phyloP scores from a whole-genome alignment of 768 basidiomycete genomes.

The Pisolithus albus region DNA sequence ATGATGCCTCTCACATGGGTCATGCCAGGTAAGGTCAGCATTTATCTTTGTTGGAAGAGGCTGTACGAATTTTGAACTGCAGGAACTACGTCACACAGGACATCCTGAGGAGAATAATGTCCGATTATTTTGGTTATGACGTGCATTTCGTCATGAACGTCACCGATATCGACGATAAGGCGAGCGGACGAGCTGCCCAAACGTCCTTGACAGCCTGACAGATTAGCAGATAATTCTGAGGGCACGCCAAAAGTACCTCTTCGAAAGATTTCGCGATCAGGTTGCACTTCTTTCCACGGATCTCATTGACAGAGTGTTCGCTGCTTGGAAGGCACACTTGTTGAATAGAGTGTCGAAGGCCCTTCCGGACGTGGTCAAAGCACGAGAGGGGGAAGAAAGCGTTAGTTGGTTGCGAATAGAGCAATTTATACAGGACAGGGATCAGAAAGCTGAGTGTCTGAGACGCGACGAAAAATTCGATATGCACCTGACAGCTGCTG shows the following conservation, averaged over 20 bases:
- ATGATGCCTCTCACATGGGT: slow-evolving; percentile 97
- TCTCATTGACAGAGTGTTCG: slow-evolving; percentile 49
- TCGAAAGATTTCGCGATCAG: slow-evolving; percentile 54
- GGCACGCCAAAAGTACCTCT: slow-evolving; percentile 72
- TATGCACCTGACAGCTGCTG: slow-evolving; percentile 78
- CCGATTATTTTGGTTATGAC: slow-evolving; percentile 95
- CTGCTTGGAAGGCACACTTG: slow-evolving; percentile 64
- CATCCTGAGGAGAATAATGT: slow-evolving; percentile 79
- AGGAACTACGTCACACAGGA: slow-evolving; percentile 98
- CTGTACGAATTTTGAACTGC: slow-evolving; percentile 3
- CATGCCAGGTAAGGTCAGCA: slow-evolving; percentile 72
- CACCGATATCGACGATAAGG: slow-evolving; percentile 99
- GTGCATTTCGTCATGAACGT: slow-evolving; percentile 99
- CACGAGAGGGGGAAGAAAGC: slow-evolving; percentile 43
- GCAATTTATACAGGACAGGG: slow-evolving; percentile 42
- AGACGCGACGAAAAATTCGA: slow-evolving; percentile 87
- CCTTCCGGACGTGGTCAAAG: slow-evolving; percentile 45
- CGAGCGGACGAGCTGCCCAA: slow-evolving; percentile 23
- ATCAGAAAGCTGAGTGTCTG: slow-evolving; percentile 66
- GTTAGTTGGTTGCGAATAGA: slow-evolving; percentile 49
- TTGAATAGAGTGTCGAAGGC: slow-evolving; percentile 57
- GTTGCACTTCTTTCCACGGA: slow-evolving; percentile 47
- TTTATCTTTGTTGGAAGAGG: neutral
- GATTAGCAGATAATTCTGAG: slow-evolving; percentile 80
- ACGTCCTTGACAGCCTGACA: slow-evolving; percentile 4